These are phyloP conservation scores for Eucalyptus coolabah DNA, from an alignment of 345 rosid species.

Conservation along the genomic window DNA sequence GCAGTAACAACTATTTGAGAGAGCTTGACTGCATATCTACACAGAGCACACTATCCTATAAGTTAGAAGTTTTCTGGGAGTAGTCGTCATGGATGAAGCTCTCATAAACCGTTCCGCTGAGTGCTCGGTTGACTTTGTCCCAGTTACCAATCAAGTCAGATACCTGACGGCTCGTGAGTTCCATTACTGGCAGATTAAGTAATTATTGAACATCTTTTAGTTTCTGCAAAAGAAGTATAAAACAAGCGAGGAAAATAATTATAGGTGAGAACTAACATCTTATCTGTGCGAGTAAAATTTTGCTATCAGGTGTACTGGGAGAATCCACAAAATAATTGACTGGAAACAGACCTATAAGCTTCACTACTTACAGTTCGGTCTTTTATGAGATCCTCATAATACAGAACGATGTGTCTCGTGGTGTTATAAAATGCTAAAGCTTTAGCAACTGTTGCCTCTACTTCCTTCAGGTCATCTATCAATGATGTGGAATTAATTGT, in stretches of 20 bases:
- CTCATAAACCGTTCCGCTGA: conserved; percentile 60
- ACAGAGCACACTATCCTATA: not conserved
- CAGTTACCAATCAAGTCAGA: conserved; percentile 65
- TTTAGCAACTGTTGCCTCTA: conserved; percentile 41
- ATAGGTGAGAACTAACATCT: not conserved
- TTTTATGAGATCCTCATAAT: conserved; percentile 72
- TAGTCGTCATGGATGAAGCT: conserved; percentile 52
- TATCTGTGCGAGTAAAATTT: not conserved
- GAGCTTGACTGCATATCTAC: not conserved
- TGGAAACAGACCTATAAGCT: not conserved
- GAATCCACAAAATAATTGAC: not conserved
- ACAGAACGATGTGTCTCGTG: conserved; percentile 66
- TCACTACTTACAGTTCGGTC: conserved; percentile 35
- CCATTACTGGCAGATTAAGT: conserved; percentile 49
- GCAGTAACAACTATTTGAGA: not conserved
- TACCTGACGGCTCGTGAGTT: conserved; percentile 65
- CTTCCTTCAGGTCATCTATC: conserved; percentile 47
- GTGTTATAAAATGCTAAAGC: conserved; percentile 57
- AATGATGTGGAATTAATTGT: conserved; percentile 52
- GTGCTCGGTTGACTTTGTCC: conserved; percentile 61
- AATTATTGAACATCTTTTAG: conserved; percentile 66
- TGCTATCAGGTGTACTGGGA: not conserved
- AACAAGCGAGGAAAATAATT: not conserved
- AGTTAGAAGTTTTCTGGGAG: conserved; percentile 1
- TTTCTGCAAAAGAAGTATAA: conserved; percentile 33